These are phyloP conservation scores for Tubosaeta sp. DNA, from an alignment of 768 basidiomycete genomes.

Conservation along the genomic window DNA sequence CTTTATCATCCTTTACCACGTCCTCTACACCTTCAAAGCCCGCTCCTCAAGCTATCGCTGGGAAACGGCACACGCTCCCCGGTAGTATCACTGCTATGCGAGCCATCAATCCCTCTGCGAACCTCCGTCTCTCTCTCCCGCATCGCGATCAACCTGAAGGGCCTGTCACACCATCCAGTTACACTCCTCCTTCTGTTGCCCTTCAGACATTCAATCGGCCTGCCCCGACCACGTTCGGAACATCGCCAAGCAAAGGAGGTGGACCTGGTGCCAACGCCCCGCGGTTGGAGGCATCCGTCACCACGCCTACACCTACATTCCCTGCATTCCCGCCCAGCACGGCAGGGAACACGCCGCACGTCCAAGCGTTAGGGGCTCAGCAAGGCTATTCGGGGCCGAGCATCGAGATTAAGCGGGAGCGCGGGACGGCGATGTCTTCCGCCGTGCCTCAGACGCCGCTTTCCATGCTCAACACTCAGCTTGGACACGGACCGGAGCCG, in stretches of 20 bases:
- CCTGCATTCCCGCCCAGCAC: constrained; percentile 56
- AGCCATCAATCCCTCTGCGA: constrained; percentile 19
- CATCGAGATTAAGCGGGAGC: constrained; percentile 65
- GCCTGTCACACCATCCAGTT: constrained; percentile 12
- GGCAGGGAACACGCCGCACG: constrained; percentile 48
- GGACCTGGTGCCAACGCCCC: not conserved
- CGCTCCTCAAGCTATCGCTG: constrained; percentile 41
- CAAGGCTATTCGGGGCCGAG: constrained; percentile 49
- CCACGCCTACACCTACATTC: constrained; percentile 66
- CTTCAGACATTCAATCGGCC: constrained; percentile 30
- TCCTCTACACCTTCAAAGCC: constrained; percentile 19
- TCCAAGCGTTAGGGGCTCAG: constrained; percentile 50
- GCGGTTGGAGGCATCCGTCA: constrained; percentile 19
- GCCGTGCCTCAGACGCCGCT: constrained; percentile 51
- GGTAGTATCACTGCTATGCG: constrained; percentile 31
- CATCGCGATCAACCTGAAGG: constrained; percentile 24
- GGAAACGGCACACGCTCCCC: constrained; percentile 55
- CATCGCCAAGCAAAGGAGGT: constrained; percentile 22
- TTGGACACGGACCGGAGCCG: constrained; percentile 28
- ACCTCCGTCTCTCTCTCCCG: constrained; percentile 23
- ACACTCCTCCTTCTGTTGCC: constrained; percentile 33
- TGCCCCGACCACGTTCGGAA: constrained; percentile 31
- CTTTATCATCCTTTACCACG: constrained; percentile 24
- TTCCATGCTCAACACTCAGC: constrained; percentile 41
- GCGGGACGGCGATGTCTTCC: constrained; percentile 34